Evolutionary conservation across 2,329 filamentous ascomycete species (phyloP).

Genomic region (Neocatenulostroma microsporum): DNA sequence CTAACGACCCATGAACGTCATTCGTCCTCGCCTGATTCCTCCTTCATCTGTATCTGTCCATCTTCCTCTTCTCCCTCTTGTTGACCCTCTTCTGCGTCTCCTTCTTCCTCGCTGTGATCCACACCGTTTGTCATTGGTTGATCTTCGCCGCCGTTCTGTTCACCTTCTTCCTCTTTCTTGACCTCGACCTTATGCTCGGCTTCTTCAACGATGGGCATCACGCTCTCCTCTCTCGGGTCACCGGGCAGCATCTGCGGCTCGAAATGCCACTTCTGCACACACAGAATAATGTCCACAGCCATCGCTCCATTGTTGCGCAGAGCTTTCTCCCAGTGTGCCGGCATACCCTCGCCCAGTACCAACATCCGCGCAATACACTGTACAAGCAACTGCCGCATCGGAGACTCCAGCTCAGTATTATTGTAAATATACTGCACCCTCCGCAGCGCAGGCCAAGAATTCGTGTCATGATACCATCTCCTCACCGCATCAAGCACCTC

Average conservation of each 20-base stretch:
- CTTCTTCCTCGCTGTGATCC: constrained; percentile 11
- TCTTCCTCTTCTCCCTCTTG: constrained; percentile 7
- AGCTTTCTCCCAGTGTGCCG: constrained; percentile 48
- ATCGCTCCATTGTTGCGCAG: constrained; percentile 48
- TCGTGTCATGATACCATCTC: constrained; percentile 46
- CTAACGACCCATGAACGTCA: too few relatives aligned
- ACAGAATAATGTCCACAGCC: constrained; percentile 48
- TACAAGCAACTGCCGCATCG: constrained; percentile 33
- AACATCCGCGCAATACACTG: constrained; percentile 44
- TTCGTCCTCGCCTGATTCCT: too few relatives aligned
- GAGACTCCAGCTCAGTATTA: constrained; percentile 24
- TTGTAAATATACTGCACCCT: constrained; percentile 41
- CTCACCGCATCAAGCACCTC: constrained; percentile 45
- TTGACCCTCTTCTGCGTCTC: constrained; percentile 6
- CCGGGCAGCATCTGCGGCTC: constrained; percentile 42
- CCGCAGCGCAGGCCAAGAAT: constrained; percentile 45
- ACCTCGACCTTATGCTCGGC: constrained; percentile 28
- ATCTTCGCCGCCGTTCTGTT: constrained; percentile 17
- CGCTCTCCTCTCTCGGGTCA: constrained; percentile 42
- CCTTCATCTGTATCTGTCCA: too few relatives aligned
- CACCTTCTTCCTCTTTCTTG: constrained; percentile 24
- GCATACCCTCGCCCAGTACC: constrained; percentile 43
- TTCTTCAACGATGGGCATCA: constrained; percentile 32
- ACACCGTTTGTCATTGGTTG: constrained; percentile 4
- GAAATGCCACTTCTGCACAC: constrained; percentile 48